Evolutionary conservation across 2,329 filamentous ascomycete genomes (phyloP), one percentile per base, ranked within the genome.

Genomic region (Colletotrichum costaricense): DNA sequence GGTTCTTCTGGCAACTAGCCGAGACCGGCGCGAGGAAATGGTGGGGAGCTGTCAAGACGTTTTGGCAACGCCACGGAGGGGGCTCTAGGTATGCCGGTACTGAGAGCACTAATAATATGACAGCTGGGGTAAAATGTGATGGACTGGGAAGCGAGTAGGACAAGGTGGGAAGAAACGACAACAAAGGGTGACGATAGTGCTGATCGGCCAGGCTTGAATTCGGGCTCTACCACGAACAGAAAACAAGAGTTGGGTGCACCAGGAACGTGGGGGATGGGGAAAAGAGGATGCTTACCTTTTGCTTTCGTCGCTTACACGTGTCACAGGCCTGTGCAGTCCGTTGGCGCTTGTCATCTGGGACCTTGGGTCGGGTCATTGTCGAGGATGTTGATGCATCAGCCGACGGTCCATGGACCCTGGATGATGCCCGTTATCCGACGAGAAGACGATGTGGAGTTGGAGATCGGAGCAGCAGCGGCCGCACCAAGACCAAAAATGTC

Each of bases 321-420:
- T 91, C 88, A 80, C 91, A 93, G 54, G 91, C 91, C 76, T 90
- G 88, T 30, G 89, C 88, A 64, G 88, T 92, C 77, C 91, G 88
- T 81, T 90, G 88, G 75, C 91, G 87, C 80, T 91, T 89, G 75
- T 92, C 89, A 76, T 87, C 85, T 38, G 87, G 84, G 73, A 91
- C 88, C 79, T 86, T 89, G 63, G 85, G 85, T 77, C 88, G 85
- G 76, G 87, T 87, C 89, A 89, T 85, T 64, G 59, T 73, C 46
- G 72, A 55, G 81, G 76, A 73, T 75, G 76, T 76, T 57, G 60
- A 72, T 68, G 69, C 73, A 77, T 49, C 68, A 69, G 65, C 67
- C 62, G 65, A 65, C 33, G 24, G 60, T 73, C 60, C 72, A 74
- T 72, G 28, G 67, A 67, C 57, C 38, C 59, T 54, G 28, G 67